Evolutionary conservation across 345 rosid genomes (phyloP), one percentile per base, ranked within the genome.

Genomic region (Pelargonium nanum): DNA sequence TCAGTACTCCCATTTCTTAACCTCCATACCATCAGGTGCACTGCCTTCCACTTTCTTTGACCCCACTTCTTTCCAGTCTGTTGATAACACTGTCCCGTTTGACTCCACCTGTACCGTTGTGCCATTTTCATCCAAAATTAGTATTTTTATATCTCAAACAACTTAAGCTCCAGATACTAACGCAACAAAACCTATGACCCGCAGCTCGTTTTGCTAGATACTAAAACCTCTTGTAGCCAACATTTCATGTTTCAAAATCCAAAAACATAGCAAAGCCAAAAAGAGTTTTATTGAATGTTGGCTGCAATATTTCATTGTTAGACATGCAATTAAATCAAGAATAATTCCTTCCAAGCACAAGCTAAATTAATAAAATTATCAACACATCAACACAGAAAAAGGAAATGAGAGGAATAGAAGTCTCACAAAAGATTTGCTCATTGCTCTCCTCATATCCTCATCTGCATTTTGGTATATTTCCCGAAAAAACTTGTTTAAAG

Each of bases 11-110:
- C 93, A 88, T 66, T 86, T 88, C 84, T 64, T 86, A 65, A 84
- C 56, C 80, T 88, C 86, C 93, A 88, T 86, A 19, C 96, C 93
- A 13, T 80, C 85, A 0, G 93, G 96, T 24, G 93, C 72, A 64
- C 85, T 81, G 65, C 88, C 82, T 66, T 88, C 88, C n/a, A 88
- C 82, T 73, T 74, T 86, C 84, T 84, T 88, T 1, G 75, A 30
- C 20, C 93, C 88, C 56, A 88, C 96, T 56, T 85, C 96, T 67
- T 82, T 81, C 93, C 96, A 88, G 80, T 86, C 75, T 17, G 93
- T 88, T 4, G 93, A 86, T 48, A 88, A 79, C 56, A 82, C 96
- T 0, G 93, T 88, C 63, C 93, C 93, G 4, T 79, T 85, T 0
- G 93, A 88, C 70, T 88, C 93, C 13, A 80, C 79, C 96, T 88